A percentile compares a stretch with the other conserved stretches of the same genome.
Conservation (phyloP, 352 stramenopile species). For the Phytopythium sindhum region DNA sequence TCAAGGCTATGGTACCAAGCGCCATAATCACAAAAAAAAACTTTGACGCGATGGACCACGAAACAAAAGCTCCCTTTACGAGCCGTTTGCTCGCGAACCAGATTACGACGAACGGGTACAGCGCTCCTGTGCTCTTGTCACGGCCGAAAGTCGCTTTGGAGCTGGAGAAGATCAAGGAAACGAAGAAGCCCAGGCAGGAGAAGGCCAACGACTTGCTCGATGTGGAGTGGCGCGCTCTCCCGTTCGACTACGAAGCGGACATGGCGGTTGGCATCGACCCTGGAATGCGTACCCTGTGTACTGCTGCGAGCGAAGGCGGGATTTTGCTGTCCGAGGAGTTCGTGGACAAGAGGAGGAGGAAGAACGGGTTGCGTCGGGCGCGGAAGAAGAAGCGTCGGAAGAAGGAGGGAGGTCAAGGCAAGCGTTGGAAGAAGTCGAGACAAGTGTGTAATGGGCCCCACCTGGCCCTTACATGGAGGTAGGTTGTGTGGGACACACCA, state of each 20-base stretch:
- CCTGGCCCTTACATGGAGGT: too few species aligned
- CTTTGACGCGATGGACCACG: conserved; percentile 4
- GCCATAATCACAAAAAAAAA: conserved; percentile 6
- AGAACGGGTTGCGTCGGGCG: too few species aligned
- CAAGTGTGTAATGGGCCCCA: too few species aligned
- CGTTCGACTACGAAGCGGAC: neutral
- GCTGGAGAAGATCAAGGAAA: neutral
- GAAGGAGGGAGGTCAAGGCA: too few species aligned
- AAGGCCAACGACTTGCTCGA: too few species aligned
- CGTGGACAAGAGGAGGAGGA: neutral
- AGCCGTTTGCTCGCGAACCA: conserved; percentile 18
- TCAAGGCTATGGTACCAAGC: conserved; percentile 9
- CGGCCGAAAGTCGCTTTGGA: too few species aligned
- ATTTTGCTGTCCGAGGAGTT: neutral
- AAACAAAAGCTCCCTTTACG: conserved; percentile 13
- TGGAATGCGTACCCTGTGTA: neutral
- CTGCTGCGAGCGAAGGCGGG: neutral
- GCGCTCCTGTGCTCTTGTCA: conserved; percentile 8
- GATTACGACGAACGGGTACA: conserved; percentile 14
- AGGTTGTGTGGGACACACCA: too few species aligned
- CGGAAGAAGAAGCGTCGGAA: neutral
- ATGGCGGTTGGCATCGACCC: conserved; percentile 4
- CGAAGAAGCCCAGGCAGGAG: too few species aligned
- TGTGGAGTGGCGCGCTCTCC: neutral
- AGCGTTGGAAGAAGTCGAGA: neutral